Percentiles rank a stretch among this genome's conserved stretches.
These are phyloP conservation scores for Fragaria nilgerrensis DNA, from an alignment of 306 rosid species.

Conservation along the genomic window DNA sequence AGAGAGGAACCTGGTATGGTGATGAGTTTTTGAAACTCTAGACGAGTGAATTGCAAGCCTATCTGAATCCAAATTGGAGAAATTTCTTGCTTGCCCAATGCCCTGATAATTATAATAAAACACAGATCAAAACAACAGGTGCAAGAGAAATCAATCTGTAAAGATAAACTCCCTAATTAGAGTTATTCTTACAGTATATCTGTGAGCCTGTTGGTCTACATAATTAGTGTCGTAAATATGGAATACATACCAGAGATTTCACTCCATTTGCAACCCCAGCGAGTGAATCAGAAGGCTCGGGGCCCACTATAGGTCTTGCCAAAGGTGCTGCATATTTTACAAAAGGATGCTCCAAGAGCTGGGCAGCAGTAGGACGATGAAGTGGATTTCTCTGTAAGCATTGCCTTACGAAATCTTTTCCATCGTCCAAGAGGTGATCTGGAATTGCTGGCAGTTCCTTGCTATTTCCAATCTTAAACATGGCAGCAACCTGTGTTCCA, in stretches of 20 bases:
- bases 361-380: constrained; percentile 65
- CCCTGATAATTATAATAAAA: constrained; percentile 46
- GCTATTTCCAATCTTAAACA: constrained; percentile 88
- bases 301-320: constrained; percentile 55
- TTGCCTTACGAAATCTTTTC: constrained; percentile 69
- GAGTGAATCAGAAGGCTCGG: constrained; percentile 50
- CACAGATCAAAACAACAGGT: neutral
- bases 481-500: constrained; percentile 76
- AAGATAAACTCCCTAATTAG: neutral
- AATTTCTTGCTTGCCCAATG: constrained; percentile 59
- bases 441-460: constrained; percentile 79
- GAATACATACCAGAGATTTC: constrained; percentile 58
- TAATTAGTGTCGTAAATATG: neutral
- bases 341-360: constrained; percentile 89
- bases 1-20: constrained; percentile 62
- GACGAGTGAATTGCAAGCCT: constrained; percentile 91
- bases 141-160: neutral
- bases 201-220: neutral
- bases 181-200: neutral
- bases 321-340: constrained; percentile 63
- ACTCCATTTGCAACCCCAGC: constrained; percentile 59
- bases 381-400: constrained; percentile 81
- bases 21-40: constrained; percentile 62
- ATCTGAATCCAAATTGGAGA: constrained; percentile 68
- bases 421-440: constrained; percentile 74